A percentile compares a stretch with the other conserved stretches of the same genome.
These are phyloP conservation scores for Blepharisma stoltei DNA, from an alignment of 73 alveolate genomes.

Conservation along the genomic window DNA sequence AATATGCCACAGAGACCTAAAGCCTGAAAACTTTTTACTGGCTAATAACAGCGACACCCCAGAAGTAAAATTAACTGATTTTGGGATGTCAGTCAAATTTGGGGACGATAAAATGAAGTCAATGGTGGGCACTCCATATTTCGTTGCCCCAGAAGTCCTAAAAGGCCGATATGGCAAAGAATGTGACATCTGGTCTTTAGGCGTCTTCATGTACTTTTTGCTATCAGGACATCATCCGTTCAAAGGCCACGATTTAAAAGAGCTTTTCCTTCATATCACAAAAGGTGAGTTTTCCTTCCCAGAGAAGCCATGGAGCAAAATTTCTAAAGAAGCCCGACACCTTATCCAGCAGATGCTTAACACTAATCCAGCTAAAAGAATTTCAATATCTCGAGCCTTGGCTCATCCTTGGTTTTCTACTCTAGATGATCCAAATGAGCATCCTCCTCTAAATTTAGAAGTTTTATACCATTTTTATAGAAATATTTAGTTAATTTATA, in stretches of 20 bases:
- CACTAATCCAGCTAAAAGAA: constrained; percentile 43
- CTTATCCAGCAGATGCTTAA: constrained; percentile 40
- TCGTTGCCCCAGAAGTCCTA: constrained; percentile 78
- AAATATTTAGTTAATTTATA: too few species aligned
- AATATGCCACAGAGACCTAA: constrained; percentile 70
- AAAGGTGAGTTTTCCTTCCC: constrained; percentile 43
- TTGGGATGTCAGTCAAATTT: constrained; percentile 71
- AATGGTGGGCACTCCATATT: constrained; percentile 81
- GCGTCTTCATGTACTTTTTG: constrained; percentile 77
- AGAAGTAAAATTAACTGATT: constrained; percentile 70
- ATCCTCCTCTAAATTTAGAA: too few species aligned
- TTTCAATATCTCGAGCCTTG: constrained; percentile 49
- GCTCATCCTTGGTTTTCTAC: constrained; percentile 42
- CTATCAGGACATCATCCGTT: constrained; percentile 89
- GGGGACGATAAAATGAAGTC: constrained; percentile 56
- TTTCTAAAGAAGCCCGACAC: constrained; percentile 54
- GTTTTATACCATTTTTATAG: too few species aligned
- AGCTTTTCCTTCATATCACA: constrained; percentile 42
- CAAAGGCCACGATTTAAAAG: constrained; percentile 70
- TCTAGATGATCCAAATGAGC: too few species aligned
- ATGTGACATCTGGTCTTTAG: constrained; percentile 89
- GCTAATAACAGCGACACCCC: constrained; percentile 43
- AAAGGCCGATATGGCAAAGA: constrained; percentile 54
- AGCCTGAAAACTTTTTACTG: constrained; percentile 64
- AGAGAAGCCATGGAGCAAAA: constrained; percentile 32